A percentile compares a stretch with the other conserved stretches of the same genome.
Conservation (phyloP, 768 basidiomycete genomes). For the Lactarius evosmus region DNA sequence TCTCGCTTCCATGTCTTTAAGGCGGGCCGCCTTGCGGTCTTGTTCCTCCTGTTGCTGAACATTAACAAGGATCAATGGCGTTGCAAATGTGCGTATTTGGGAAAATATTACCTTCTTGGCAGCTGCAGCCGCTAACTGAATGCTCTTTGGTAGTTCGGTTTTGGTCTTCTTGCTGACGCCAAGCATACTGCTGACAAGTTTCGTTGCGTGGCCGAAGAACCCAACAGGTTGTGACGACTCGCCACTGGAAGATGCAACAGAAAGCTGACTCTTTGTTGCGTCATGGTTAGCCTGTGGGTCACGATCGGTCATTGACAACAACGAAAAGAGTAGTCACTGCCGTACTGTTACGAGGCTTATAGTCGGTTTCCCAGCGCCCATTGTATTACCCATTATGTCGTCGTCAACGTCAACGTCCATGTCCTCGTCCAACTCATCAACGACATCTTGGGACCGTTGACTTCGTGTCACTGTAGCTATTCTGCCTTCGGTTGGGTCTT, state of each 20-base stretch:
- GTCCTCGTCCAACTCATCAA: conserved; percentile 32
- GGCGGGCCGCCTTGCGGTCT: conserved; percentile 69
- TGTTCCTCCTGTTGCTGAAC: conserved; percentile 83
- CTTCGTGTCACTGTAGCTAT: neutral
- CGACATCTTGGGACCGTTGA: conserved; percentile 12
- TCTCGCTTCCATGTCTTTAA: conserved; percentile 80
- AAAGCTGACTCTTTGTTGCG: conserved; percentile 50
- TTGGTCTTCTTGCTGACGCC: conserved; percentile 66
- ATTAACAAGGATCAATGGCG: conserved; percentile 2
- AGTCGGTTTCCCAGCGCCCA: conserved; percentile 40
- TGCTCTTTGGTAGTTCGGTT: conserved; percentile 67
- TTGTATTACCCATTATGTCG: conserved; percentile 41
- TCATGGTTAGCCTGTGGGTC: conserved; percentile 11
- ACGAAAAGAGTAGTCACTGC: conserved; percentile 16
- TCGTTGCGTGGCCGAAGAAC: conserved; percentile 68
- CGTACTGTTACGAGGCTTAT: conserved; percentile 44
- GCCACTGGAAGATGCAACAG: conserved; percentile 44
- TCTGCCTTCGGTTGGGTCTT: conserved; percentile 23
- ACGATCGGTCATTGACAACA: neutral
- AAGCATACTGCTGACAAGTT: conserved; percentile 62
- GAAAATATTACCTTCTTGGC: conserved; percentile 75
- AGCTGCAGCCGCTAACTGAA: conserved; percentile 76
- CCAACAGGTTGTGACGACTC: conserved; percentile 44
- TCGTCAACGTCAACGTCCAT: conserved; percentile 40
- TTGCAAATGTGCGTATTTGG: conserved; percentile 4